Conservation (phyloP, 2,329 filamentous ascomycete species). For the Helicocarpus griseus region DNA sequence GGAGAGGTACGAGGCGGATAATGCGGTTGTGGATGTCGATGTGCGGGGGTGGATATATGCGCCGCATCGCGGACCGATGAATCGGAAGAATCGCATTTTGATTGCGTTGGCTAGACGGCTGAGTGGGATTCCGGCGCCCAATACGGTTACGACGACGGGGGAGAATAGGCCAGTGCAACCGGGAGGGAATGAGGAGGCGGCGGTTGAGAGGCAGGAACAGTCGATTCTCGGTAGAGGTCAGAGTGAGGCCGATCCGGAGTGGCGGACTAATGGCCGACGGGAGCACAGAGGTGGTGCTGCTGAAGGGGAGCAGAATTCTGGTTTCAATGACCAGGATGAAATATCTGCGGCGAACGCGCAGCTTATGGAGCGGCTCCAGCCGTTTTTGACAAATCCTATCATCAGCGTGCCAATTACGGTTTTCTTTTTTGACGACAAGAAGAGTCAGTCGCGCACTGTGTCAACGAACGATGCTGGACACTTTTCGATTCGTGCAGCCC, state of each 20-base stretch:
- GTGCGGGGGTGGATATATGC: conserved; percentile 92
- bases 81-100: conserved; percentile 73
- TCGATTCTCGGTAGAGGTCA: conserved; percentile 64
- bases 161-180: conserved; percentile 40
- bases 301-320: conserved; percentile 35
- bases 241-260: conserved; percentile 60
- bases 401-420: conserved; percentile 71
- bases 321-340: conserved; percentile 61
- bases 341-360: conserved; percentile 72
- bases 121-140: conserved; percentile 71
- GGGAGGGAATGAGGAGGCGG: conserved; percentile 48
- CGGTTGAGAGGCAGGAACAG: conserved; percentile 65
- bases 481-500: conserved; percentile 66
- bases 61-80: conserved; percentile 76
- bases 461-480: conserved; percentile 83
- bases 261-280: conserved; percentile 28
- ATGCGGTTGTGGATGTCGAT: conserved; percentile 84
- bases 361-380: conserved; percentile 75
- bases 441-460: conserved; percentile 75
- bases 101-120: conserved; percentile 79
- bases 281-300: conserved; percentile 20
- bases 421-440: conserved; percentile 84
- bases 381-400: conserved; percentile 80
- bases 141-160: conserved; percentile 17
- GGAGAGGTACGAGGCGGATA: conserved; percentile 69